Evolutionary conservation across 345 rosid genomes (phyloP), one percentile per base, ranked within the genome.

Genomic region (Gossypium sturtianum): DNA sequence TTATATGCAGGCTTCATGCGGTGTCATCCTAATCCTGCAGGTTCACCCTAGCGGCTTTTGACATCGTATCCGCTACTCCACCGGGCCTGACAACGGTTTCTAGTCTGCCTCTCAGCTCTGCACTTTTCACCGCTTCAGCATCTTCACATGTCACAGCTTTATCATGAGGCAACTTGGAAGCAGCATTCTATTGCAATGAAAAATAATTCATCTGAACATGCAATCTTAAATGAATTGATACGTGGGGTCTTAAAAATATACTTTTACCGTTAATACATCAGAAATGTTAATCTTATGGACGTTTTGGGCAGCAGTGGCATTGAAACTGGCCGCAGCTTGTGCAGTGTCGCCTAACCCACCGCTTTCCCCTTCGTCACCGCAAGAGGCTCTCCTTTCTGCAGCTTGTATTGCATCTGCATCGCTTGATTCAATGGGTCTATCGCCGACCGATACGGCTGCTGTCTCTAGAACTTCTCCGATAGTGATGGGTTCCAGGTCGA

Each of bases 331-430:
- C 7, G 97, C 91, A 0, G 90, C 86, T 15, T 88, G 90, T n/a
- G 98, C 97, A 1, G 88, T 63, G 17, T 4, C 9, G 2, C 64
- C 64, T 38, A 59, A 74, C 13, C 97, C 91, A 56, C 89, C 90
- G 1, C 85, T 85, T 58, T 68, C 49, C 3, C 80, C 75, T 7
- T 72, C 81, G 15, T 74, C 87, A 52, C 80, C 78, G 8, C 91
- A 87, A 0, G 88, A 81, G 25, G 93, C 92, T 86, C 95, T 80
- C 4, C 82, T 86, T 73, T 91, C 96, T 0, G 94, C 91, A 0
- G 92, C 91, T 63, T 89, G 98, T 66, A 91, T 90, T 3, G 97
- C 97, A 0, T 93, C 88, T 0, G 89, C 89, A 2, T 93, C 93
- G 66, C 89, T 86, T 49, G 84, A 91, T 56, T 91, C 92, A 13